phyloP scores from a whole-genome alignment of 495 filamentous ascomycete genomes.

The Immersiella caudata region DNA sequence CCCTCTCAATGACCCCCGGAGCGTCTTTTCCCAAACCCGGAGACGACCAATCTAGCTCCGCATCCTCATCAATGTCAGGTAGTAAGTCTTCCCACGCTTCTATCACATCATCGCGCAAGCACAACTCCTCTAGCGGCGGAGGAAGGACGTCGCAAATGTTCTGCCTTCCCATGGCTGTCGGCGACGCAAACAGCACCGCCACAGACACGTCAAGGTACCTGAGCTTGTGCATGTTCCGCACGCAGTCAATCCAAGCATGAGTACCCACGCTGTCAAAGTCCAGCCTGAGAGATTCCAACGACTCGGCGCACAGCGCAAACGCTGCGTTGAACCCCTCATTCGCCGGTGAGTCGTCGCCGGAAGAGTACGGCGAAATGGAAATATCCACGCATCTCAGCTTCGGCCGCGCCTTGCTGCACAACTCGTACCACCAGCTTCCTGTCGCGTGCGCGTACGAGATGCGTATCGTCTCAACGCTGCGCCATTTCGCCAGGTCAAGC shows the following conservation, averaged over 20 bases:
- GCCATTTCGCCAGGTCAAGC: background rate
- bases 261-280: background rate
- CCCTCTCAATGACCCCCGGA: background rate
- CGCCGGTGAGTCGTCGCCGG: background rate
- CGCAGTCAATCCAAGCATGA: background rate
- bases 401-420: background rate
- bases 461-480: background rate
- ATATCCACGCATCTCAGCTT: background rate
- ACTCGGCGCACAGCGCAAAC: constrained; percentile 1
- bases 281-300: background rate
- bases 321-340: background rate
- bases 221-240: background rate
- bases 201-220: background rate
- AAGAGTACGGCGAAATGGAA: background rate
- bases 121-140: background rate
- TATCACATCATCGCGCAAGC: background rate
- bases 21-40: background rate
- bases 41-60: too few relatives aligned
- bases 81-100: background rate
- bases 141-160: background rate
- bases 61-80: too few relatives aligned
- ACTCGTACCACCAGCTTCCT: background rate
- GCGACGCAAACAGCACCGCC: background rate
- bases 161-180: background rate
- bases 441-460: background rate